Base-by-base conservation (phyloP, 139 green algal genomes). In the Ettlia oleoabundans region DNA sequence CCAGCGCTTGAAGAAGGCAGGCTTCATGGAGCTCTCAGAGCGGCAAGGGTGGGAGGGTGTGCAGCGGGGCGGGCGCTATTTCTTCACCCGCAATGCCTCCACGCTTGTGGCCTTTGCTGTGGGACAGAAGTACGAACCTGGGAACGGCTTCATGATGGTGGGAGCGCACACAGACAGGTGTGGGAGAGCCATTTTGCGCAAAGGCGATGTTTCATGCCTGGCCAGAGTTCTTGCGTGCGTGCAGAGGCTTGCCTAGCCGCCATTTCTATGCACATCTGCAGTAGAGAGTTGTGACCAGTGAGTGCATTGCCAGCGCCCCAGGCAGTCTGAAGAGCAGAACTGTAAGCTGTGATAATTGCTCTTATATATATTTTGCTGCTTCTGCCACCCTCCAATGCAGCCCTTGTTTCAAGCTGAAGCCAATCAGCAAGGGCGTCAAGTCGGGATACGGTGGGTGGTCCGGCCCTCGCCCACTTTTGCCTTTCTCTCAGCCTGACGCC, bases 71-170 rank as follows among this genome's bases (percentile, higher is more conserved):
- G 85, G 89, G 30, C 94, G 94, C 78, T 99, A 99, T 85, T 99
- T 95, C 82, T 98, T 98, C 87, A 98, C 95, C 2, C 92, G 96
- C 42, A 98, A 98, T 87, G 88, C 91, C 64, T 96, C 92, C 74
- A 96, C 95, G 22, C 88, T 99, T 35, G 95, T 98, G 10, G 96
- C 96, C 0, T 99, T 99, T 85, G 91, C 93, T 0, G 91, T 98
- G 51, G 95, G 95, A 2, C 65, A 82, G 37, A 89, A 93, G 84
- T 98, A 96, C 82, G 40, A 90, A 65, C 77, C 95, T 24, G 95
- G 95, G 61, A 95, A 95, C 70, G 93, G 95, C 2, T 95, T 99
- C 84, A 94, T 95, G 85, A 95, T 98, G 90, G 85, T 99, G 0
- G 96, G 93, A 0, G 96, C 96, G 0, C 96, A 99, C 91, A 99